These are phyloP conservation scores for Wickerhamomyces sp. DNA, from an alignment of 1,139 yeast species.

Conservation along the genomic window DNA sequence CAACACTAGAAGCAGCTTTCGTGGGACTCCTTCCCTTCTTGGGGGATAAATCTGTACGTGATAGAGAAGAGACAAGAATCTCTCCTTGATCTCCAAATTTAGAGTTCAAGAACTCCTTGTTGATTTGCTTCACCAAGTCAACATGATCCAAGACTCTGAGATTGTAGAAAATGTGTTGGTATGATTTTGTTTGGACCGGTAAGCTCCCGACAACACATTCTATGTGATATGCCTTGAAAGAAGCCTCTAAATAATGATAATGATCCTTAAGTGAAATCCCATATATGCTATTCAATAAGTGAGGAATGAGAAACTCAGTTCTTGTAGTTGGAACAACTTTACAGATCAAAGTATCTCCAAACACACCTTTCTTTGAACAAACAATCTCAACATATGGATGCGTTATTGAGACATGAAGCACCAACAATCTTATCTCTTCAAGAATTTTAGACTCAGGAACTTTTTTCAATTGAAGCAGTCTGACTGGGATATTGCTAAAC, in stretches of 20 bases:
- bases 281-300: constrained; percentile 19
- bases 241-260: constrained; percentile 24
- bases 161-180: constrained; percentile 47
- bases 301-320: constrained; percentile 1
- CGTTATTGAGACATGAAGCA: constrained; percentile 32
- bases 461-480: constrained; percentile 34
- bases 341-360: constrained; percentile 5
- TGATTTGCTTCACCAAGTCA: constrained; percentile 27
- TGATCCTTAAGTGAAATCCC: constrained; percentile 19
- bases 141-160: constrained; percentile 28
- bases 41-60: constrained; percentile 18
- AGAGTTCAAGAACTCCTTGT: constrained; percentile 25
- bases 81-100: constrained; percentile 21
- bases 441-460: constrained; percentile 22
- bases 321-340: constrained; percentile 1
- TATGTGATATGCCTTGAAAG: constrained; percentile 26
- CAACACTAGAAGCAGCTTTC: constrained; percentile 21
- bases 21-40: constrained; percentile 16
- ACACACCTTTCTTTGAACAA: constrained; percentile 16
- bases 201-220: constrained; percentile 27
- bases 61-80: constrained; percentile 10
- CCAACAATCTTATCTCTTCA: constrained; percentile 30
- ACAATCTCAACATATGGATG: constrained; percentile 28
- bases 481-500: constrained; percentile 54
- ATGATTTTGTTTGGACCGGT: constrained; percentile 31